Percentiles rank a stretch among this genome's conserved stretches.
These are phyloP conservation scores for Alloteropsis semialata DNA, from an alignment of 176 grass and related monocot species.

Conservation along the genomic window DNA sequence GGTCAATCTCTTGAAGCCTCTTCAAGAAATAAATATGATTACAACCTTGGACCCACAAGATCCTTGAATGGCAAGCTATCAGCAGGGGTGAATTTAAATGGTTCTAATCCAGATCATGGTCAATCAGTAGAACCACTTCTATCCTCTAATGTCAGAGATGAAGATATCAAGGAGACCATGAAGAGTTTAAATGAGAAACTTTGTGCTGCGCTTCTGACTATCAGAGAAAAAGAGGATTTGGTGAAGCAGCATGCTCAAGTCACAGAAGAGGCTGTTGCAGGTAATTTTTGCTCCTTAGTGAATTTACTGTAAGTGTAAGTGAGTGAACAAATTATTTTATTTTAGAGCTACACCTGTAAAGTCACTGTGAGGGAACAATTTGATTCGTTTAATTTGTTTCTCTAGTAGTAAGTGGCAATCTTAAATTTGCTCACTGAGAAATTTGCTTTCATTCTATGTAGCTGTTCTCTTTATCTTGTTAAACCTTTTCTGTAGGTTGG, in stretches of 20 bases:
- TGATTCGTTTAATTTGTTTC: background rate
- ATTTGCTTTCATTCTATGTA: conserved; percentile 17
- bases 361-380: background rate
- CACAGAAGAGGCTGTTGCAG: conserved; percentile 95
- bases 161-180: conserved; percentile 47
- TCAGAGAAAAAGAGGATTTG: conserved; percentile 87
- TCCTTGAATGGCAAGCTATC: conserved; percentile 37
- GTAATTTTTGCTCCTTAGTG: conserved; percentile 31
- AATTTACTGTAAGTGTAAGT: background rate
- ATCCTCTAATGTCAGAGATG: conserved; percentile 52
- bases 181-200: conserved; percentile 81
- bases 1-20: conserved; percentile 36
- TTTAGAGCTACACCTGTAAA: conserved; percentile 13
- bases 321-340: background rate
- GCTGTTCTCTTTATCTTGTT: conserved; percentile 8
- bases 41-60: conserved; percentile 27
- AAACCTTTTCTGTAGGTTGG: conserved; percentile 65
- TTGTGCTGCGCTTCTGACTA: conserved; percentile 67
- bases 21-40: conserved; percentile 48
- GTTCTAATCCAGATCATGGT: conserved; percentile 26
- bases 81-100: conserved; percentile 21
- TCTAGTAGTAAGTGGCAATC: background rate
- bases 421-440: background rate
- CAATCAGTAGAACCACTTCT: conserved; percentile 18
- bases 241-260: conserved; percentile 95